Conservation (phyloP, 2,329 filamentous ascomycete species). For the Fusarium sp. region DNA sequence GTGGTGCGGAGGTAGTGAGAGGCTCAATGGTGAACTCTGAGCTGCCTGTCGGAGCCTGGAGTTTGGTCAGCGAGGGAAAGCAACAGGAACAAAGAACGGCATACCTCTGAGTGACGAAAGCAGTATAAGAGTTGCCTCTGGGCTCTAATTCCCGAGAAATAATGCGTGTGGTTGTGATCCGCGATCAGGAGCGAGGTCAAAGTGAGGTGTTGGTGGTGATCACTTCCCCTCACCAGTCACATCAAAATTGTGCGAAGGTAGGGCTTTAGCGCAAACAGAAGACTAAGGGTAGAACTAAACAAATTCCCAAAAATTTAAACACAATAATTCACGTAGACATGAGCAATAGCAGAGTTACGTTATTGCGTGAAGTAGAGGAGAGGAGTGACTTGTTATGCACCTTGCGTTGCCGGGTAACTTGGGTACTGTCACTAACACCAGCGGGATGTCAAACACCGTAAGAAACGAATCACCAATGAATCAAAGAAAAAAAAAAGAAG, state of each 20-base stretch:
- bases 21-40: neutral
- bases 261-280: neutral
- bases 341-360: neutral
- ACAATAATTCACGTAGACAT: neutral
- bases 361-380: neutral
- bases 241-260: neutral
- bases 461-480: neutral
- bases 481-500: neutral
- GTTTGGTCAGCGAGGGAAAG: neutral
- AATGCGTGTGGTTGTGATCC: neutral
- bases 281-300: neutral
- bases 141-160: neutral
- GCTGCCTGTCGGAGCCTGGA: neutral
- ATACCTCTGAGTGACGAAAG: neutral
- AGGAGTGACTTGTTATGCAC: neutral
- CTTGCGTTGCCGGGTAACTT: slow-evolving; percentile 20
- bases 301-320: no score
- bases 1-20: neutral
- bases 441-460: neutral
- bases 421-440: neutral
- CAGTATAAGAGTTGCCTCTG: neutral
- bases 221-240: neutral
- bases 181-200: neutral
- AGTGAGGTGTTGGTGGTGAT: neutral
- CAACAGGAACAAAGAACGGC: neutral